Base-by-base conservation (phyloP, 2,329 filamentous ascomycete species). In the Hansfordia pulvinata region DNA sequence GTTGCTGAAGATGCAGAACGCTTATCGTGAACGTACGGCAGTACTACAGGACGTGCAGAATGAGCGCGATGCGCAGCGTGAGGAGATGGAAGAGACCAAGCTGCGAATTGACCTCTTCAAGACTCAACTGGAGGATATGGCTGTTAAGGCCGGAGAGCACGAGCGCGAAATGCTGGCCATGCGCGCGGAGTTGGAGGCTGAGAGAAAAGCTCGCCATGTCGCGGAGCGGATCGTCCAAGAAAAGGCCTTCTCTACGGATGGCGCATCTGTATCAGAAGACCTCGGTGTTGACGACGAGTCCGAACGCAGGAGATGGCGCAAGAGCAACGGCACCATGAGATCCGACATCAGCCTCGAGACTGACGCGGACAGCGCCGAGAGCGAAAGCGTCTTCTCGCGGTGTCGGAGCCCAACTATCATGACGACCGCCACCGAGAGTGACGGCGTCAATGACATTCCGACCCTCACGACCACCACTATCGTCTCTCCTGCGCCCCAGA, bases 71-170 rank as follows among this genome's bases (percentile, higher is more conserved):
- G 63, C 59, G 1, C 53, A 65, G 36, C 40, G 40, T 10, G 71
- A 76, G 16, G 68, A 74, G 43, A 47, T 62, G 10, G 66, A 67
- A 25, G 69, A 75, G 40, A 56, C 62, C 11, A 56, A 64, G 28
- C 62, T 59, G 5, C 57, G 67, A 3, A 56, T 61, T 6, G 49
- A 56, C 12, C 60, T 69, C 37, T 54, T 76, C 20, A 69, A 67
- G 43, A 54, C 60, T 37, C 70, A 76, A 43, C 55, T 78, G 1
- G 66, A 76, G 35, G 62, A 62, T 25, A 69, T 77, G 57, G 64
- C 66, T 2, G 49, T 45, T 10, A 59, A 60, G 36, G 62, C 64
- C 1, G 52, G 56, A 3, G 63, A 70, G 37, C 64, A 69, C 34
- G 69, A 76, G 37, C 37, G 47, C 6, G 52, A 52, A 3, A 65